Base-by-base conservation (phyloP, 805 yeast genomes). In the Kodamaea laetipori region DNA sequence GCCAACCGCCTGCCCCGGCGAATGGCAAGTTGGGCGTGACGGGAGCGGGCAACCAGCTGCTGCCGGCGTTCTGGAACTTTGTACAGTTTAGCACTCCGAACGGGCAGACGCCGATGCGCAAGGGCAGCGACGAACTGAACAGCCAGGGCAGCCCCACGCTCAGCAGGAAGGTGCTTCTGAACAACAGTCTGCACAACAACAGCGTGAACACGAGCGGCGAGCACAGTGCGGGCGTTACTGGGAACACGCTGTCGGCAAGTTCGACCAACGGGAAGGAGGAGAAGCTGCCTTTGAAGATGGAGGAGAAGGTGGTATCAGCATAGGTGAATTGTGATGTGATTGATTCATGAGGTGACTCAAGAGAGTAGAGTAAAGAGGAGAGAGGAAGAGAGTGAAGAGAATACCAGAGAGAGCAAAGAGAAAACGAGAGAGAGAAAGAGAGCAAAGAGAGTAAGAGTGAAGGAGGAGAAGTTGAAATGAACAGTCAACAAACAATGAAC, bases 61-160 rank as follows among this genome's bases (percentile, higher is more conserved):
- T 96, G 1, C 98, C 98, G 1, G 97, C 96, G 12, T 78, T 90
- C 46, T 88, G 97, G 97, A 87, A 86, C 59, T 82, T 87, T 66
- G 88, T 90, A 57, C 96, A 90, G 56, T 82, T 90, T 45, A 67
- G 71, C 45, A 71, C 75, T 4, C 76, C 74, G 3, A 68, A 68
- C 43, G 73, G 71, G 6, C 74, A 70, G 47, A 70, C 74, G 0
- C 74, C 76, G 1, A 50, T 64, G 28, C 45, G 74, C 21, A 67
- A 70, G 42, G 56, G 61, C 43, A 65, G 70, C 35, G 73, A 66
- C 11, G 73, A 62, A 37, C 61, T 63, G 59, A 64, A 58, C 41
- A 61, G 65, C 19, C 67, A 62, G 42, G 66, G 63, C 9, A 69
- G 74, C 43, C 76, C 76, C 4, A 69, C 74, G 3, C 52, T 67